Conservation (phyloP, 2,329 filamentous ascomycete species). For the Fusarium algeriense region DNA sequence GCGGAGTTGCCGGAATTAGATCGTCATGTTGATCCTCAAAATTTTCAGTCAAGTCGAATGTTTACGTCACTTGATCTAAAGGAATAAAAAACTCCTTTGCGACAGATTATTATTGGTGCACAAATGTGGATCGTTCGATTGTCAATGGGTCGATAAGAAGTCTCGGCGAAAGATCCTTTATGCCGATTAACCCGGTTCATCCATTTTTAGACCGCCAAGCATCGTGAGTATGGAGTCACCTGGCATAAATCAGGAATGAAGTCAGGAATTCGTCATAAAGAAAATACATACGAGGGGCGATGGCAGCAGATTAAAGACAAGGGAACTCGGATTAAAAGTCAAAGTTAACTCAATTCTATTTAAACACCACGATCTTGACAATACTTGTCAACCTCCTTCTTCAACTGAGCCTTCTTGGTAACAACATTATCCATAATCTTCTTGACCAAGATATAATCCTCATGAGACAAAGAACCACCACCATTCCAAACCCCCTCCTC, state of each 20-base stretch:
- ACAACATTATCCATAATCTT: slow-evolving; percentile 75
- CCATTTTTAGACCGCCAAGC: neutral
- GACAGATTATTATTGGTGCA: slow-evolving; percentile 12
- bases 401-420: slow-evolving; percentile 73
- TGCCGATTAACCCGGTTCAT: slow-evolving; percentile 1
- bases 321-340: neutral
- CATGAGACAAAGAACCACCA: slow-evolving; percentile 28
- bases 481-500: slow-evolving; percentile 37
- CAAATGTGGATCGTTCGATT: slow-evolving; percentile 6
- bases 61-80: slow-evolving; percentile 15
- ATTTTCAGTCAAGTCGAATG: neutral
- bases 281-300: no score
- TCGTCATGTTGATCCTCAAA: neutral
- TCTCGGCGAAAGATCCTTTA: neutral
- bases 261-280: neutral
- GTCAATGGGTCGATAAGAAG: neutral
- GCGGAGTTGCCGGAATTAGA: slow-evolving; percentile 14
- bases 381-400: slow-evolving; percentile 82
- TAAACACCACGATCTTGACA: slow-evolving; percentile 70
- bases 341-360: no score
- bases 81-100: neutral
- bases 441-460: slow-evolving; percentile 35
- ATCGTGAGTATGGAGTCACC: neutral
- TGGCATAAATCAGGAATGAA: neutral
- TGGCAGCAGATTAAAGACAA: no score